phyloP scores from a whole-genome alignment of 768 basidiomycete species.

The Peribolospora baueri region DNA sequence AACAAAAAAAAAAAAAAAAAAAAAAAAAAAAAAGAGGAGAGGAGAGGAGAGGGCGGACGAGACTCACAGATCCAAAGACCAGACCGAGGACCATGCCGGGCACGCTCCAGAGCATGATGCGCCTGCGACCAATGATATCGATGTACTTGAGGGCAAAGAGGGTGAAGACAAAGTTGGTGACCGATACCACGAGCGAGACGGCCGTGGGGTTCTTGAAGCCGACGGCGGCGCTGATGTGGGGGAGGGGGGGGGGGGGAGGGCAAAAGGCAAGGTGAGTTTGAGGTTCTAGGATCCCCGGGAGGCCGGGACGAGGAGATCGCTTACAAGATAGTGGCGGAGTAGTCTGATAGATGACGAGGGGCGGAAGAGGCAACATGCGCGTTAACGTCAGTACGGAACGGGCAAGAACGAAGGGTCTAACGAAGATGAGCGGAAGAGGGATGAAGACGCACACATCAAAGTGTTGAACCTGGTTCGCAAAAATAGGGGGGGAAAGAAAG shows the following conservation, averaged over 20 bases:
- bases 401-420: no score
- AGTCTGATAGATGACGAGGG: neutral
- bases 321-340: neutral
- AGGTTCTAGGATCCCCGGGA: no score
- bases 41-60: neutral
- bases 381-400: no score
- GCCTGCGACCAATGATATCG: constrained; percentile 42
- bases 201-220: constrained; percentile 64
- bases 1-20: neutral
- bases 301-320: no score
- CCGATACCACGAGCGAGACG: constrained; percentile 51
- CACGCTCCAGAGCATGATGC: constrained; percentile 43
- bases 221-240: constrained; percentile 48
- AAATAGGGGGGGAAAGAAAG: no score
- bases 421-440: no score
- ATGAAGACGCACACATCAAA: constrained; percentile 20
- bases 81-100: constrained; percentile 51
- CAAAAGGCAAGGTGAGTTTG: constrained; percentile 3
- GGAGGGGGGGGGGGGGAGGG: constrained; percentile 49
- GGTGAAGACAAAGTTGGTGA: constrained; percentile 56
- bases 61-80: constrained; percentile 18
- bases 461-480: constrained; percentile 34
- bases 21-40: neutral
- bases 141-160: constrained; percentile 42
- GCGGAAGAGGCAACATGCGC: no score